These are phyloP conservation scores for Leishmania turanica DNA, from an alignment of 208 protist species.

Conservation along the genomic window DNA sequence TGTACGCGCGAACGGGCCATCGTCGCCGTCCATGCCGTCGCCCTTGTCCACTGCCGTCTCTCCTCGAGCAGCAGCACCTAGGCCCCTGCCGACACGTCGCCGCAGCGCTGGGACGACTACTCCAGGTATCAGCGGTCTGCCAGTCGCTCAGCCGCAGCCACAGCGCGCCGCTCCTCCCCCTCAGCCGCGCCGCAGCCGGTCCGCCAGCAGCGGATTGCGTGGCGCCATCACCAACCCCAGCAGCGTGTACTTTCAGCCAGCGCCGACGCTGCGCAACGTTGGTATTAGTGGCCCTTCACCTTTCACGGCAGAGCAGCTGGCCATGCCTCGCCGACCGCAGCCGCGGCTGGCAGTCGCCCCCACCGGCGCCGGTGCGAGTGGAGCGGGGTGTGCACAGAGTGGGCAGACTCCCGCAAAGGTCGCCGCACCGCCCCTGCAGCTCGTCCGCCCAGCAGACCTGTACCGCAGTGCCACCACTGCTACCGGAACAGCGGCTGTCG, in stretches of 20 bases:
- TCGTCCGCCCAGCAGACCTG: conserved; percentile 16
- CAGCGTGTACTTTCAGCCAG: conserved; percentile 10
- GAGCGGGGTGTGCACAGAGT: not conserved
- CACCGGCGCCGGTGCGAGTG: not conserved
- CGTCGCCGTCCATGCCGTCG: not conserved
- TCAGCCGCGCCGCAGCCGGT: conserved; percentile 11
- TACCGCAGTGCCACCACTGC: conserved; percentile 9
- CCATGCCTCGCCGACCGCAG: conserved; percentile 19
- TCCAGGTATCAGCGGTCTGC: not conserved
- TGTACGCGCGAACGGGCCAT: not conserved
- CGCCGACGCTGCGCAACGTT: conserved; percentile 14
- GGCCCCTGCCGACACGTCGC: not conserved
- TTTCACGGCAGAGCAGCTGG: conserved; percentile 22
- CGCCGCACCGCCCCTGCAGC: conserved; percentile 19
- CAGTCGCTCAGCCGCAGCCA: not conserved
- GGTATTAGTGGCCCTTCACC: conserved; percentile 11
- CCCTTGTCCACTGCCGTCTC: not conserved
- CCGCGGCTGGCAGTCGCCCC: not conserved
- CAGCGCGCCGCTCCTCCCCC: not conserved
- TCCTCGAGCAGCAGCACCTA: conserved; percentile 2
- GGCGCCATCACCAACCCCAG: not conserved
- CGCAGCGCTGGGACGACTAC: not conserved
- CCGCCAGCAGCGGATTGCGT: conserved; percentile 4
- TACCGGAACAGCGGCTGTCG: not conserved
- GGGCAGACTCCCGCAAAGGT: too few species aligned